A percentile compares a stretch with the other conserved stretches of the same genome.
Conservation (phyloP, 2,329 filamentous ascomycete genomes). For the Microdochium bolleyi region DNA sequence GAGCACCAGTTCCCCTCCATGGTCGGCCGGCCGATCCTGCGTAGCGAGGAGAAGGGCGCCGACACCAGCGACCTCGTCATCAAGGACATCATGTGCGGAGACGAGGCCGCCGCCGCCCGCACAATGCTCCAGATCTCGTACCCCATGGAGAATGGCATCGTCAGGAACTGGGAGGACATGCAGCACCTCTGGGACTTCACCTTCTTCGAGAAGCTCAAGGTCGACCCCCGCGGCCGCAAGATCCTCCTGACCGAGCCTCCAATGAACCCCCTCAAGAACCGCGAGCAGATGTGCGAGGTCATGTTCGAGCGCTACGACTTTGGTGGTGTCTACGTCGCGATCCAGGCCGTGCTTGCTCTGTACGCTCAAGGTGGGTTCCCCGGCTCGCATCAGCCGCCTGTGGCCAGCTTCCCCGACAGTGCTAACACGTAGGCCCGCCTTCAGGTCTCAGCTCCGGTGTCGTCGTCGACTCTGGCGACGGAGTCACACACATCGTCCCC, state of each 20-base stretch:
- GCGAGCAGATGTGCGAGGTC: constrained; percentile 96
- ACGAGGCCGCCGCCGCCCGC: constrained; percentile 90
- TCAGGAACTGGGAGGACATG: constrained; percentile 99
- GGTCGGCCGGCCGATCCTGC: constrained; percentile 93
- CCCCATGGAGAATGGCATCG: constrained; percentile 99
- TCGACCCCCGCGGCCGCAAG: constrained; percentile 87
- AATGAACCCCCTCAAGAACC: constrained; percentile 95
- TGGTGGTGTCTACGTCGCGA: constrained; percentile 94
- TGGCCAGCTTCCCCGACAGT: background rate
- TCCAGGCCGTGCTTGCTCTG: constrained; percentile 90
- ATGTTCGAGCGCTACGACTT: constrained; percentile 99
- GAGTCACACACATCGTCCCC: constrained; percentile 96
- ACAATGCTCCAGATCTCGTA: constrained; percentile 99
- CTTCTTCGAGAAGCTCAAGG: constrained; percentile 92
- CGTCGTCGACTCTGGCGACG: constrained; percentile 97
- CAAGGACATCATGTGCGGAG: constrained; percentile 99
- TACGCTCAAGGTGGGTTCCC: constrained; percentile 77
- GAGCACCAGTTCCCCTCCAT: constrained; percentile 98
- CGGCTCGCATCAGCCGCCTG: background rate
- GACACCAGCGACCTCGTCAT: constrained; percentile 61
- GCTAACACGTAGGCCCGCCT: background rate
- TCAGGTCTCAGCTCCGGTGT: constrained; percentile 81
- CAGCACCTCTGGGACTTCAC: constrained; percentile 99
- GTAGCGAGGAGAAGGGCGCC: constrained; percentile 76
- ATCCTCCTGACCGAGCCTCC: constrained; percentile 95